Base-by-base conservation (phyloP, 306 rosid species). In the Cucumis cinereus region DNA sequence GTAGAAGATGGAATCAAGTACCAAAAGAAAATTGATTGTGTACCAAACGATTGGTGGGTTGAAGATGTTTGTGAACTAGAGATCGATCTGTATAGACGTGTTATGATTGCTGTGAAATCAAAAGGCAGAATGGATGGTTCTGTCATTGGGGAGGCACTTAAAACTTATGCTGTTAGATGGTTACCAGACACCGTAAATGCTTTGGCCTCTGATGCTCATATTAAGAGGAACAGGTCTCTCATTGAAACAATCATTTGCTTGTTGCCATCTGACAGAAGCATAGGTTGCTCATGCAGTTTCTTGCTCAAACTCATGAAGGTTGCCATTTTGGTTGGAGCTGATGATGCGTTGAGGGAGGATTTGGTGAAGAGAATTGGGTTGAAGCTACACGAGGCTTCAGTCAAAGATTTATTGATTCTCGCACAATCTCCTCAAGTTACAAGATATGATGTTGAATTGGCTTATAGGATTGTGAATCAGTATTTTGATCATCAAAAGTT, bases 21-120 rank as follows among this genome's bases (percentile, higher is more conserved):
- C 33, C 87, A 74, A 4, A 90, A 82, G 53, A 90, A 84, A 81
- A n/a, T 78, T 14, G 95, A 90, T 55, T 78, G 78, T 74, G 90
- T 95, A 71, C 96, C 98, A 10, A 87, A 80, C 80, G 99, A 95
- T 86, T 95, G 99, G 99, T 95, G 99, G 99, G 92, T 95, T 64
- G 99, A 95, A 83, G 99, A 95, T 81, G 86, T 95, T 82, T 92
- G 99, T 57, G 98, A 95, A 84, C 86, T 95, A 75, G 99, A 95
- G 75, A 87, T 95, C 50, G 98, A 95, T 85, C 90, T 90, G 53
- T 95, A 90, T 84, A 92, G 82, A 80, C 82, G 97, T 9, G 89
- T 95, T 22, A 90, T 95, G 96, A 78, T 92, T 70, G 79, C 90
- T 7, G 88, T 95, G 74, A 95, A 89, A 81, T 92, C 97, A 0